Conservation (phyloP, 2,329 filamentous ascomycete species). For the Colletotrichum sp. region DNA sequence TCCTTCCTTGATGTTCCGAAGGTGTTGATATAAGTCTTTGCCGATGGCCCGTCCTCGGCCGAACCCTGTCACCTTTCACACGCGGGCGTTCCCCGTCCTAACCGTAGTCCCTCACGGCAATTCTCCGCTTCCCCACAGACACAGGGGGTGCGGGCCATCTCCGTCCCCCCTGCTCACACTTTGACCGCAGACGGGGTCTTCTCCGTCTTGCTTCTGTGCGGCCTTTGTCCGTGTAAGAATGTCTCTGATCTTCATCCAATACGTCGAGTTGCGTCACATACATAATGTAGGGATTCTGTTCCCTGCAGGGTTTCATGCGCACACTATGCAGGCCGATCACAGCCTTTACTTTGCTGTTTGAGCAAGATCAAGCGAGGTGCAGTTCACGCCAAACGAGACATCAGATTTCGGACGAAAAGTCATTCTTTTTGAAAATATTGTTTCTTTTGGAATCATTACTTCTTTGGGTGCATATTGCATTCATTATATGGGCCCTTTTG, state of each 20-base stretch:
- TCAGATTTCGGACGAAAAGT: not conserved
- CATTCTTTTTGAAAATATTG: not conserved
- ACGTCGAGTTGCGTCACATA: not conserved
- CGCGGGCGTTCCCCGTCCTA: not conserved
- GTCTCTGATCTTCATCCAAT: not conserved
- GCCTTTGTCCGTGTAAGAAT: not conserved
- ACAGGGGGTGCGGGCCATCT: not conserved
- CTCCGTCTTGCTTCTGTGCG: not conserved
- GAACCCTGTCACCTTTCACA: not conserved
- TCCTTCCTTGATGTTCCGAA: not conserved
- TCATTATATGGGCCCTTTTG: constrained; percentile 16
- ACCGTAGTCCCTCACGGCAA: not conserved
- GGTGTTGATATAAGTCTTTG: not conserved
- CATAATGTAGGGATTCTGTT: not conserved
- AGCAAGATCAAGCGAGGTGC: not conserved
- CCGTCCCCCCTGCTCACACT: not conserved
- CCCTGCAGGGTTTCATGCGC: not conserved
- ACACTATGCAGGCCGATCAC: not conserved
- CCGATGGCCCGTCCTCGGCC: not conserved
- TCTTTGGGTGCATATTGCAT: constrained; percentile 11
- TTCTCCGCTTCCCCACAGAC: not conserved
- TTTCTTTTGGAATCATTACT: not conserved
- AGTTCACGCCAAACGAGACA: not conserved
- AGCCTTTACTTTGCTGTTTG: not conserved
- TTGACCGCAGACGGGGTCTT: not conserved